Evolutionary conservation across 1,139 yeast genomes (phyloP).

Genomic region (Magnusiomyces magnusii): DNA sequence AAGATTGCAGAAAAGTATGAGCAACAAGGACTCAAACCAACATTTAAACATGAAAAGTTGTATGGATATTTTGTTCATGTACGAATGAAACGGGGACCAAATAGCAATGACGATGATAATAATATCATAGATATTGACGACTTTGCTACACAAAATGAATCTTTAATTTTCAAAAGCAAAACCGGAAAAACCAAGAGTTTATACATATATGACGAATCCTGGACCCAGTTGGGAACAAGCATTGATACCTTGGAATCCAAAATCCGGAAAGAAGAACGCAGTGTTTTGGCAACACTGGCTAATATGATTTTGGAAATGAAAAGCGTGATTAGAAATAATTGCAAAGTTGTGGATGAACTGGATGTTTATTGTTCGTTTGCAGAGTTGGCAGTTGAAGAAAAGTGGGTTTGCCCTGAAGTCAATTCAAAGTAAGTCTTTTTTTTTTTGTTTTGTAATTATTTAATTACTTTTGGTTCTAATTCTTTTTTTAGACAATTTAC

Average conservation of each 20-base stretch:
- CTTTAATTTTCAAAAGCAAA: background rate
- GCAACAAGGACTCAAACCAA: background rate
- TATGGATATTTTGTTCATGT: background rate
- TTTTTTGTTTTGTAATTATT: background rate
- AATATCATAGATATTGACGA: background rate
- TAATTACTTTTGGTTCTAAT: background rate
- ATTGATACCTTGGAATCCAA: background rate
- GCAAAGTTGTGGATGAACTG: constrained; percentile 51
- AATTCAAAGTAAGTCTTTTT: constrained; percentile 18
- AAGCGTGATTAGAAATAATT: constrained; percentile 22
- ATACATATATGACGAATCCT: background rate
- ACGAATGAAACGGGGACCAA: background rate
- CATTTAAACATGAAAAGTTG: background rate
- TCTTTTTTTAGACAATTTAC: background rate
- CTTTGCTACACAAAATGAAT: background rate
- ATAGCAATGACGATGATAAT: background rate
- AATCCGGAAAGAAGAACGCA: background rate
- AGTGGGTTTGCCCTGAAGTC: constrained; percentile 60
- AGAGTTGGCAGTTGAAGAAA: constrained; percentile 53
- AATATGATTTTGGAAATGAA: background rate
- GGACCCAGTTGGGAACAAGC: background rate
- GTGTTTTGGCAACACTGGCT: background rate
- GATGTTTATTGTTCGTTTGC: constrained; percentile 76
- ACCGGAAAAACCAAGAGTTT: background rate
- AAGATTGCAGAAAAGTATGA: background rate